These are phyloP conservation scores for Colletotrichum navitas DNA, from an alignment of 2,329 filamentous ascomycete species.

Conservation along the genomic window DNA sequence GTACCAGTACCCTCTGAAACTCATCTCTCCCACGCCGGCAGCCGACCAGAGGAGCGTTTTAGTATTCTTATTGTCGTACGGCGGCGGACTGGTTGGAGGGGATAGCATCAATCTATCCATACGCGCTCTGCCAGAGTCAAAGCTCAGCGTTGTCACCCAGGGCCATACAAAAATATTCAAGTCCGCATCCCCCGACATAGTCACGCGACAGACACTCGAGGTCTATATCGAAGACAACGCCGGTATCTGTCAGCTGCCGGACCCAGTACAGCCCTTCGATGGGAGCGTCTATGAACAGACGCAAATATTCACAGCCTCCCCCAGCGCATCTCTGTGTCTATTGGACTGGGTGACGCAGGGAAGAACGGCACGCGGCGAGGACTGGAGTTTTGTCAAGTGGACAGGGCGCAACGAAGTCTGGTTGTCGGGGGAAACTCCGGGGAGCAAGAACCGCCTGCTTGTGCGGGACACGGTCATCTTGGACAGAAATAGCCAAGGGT, in stretches of 20 bases:
- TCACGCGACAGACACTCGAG: slow-evolving; percentile 69
- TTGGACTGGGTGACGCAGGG: slow-evolving; percentile 97
- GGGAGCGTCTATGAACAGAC: slow-evolving; percentile 86
- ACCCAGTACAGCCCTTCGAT: slow-evolving; percentile 92
- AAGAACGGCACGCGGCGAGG: slow-evolving; percentile 84
- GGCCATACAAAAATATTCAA: slow-evolving; percentile 98
- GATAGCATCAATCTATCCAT: slow-evolving; percentile 83
- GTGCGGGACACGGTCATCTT: slow-evolving; percentile 89
- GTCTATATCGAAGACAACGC: slow-evolving; percentile 64
- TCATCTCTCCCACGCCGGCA: slow-evolving; percentile 83
- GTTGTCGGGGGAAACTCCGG: slow-evolving; percentile 53
- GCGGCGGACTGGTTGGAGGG: slow-evolving; percentile 90
- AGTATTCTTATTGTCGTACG: slow-evolving; percentile 93
- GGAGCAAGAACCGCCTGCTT: slow-evolving; percentile 69
- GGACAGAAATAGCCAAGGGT: slow-evolving; percentile 61
- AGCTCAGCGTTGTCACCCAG: slow-evolving; percentile 76
- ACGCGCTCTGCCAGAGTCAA: slow-evolving; percentile 72
- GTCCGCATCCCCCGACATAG: slow-evolving; percentile 67
- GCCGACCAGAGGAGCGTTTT: slow-evolving; percentile 76
- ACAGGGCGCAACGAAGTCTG: slow-evolving; percentile 91
- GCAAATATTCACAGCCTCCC: slow-evolving; percentile 78
- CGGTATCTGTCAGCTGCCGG: slow-evolving; percentile 79
- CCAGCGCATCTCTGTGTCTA: slow-evolving; percentile 76
- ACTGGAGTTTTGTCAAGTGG: slow-evolving; percentile 87
- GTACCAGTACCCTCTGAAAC: slow-evolving; percentile 95